These are phyloP conservation scores for Russula earlei DNA, from an alignment of 768 basidiomycete genomes.

Conservation along the genomic window DNA sequence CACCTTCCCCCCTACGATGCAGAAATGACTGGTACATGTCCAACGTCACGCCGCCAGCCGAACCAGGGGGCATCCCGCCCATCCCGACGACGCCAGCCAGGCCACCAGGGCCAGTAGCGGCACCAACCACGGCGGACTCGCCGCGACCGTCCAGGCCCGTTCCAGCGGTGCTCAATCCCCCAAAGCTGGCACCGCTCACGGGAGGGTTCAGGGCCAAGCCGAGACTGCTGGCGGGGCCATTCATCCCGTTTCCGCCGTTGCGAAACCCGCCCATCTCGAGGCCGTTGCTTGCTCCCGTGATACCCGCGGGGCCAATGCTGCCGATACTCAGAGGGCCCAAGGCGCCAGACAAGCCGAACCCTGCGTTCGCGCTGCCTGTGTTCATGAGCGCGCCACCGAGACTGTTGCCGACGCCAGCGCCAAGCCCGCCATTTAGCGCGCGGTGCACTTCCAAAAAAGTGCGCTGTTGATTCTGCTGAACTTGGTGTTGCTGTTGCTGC, in stretches of 20 bases:
- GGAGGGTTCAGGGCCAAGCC: slow-evolving; percentile 1
- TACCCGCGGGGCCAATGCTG: neutral
- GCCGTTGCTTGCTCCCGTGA: neutral
- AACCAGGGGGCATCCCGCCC: neutral
- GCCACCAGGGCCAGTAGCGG: neutral
- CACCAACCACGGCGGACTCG: too few species aligned
- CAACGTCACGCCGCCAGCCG: slow-evolving; percentile 1
- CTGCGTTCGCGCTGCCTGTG: neutral
- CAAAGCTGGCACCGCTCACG: neutral
- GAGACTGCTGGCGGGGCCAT: neutral
- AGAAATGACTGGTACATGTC: slow-evolving; percentile 18
- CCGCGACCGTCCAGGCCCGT: neutral
- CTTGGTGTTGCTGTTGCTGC: neutral
- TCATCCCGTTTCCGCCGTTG: neutral
- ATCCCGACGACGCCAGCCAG: too few species aligned
- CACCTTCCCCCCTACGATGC: slow-evolving; percentile 14
- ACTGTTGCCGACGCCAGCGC: neutral
- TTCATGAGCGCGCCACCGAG: slow-evolving; percentile 8
- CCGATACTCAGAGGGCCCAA: neutral
- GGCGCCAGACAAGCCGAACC: slow-evolving; percentile 1
- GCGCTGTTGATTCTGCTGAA: slow-evolving; percentile 13
- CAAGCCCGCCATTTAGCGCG: slow-evolving; percentile 11
- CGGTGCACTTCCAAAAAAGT: slow-evolving; percentile 8
- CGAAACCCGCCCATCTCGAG: neutral
- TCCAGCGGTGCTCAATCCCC: neutral